phyloP scores from a whole-genome alignment of 345 rosid species.

The Mercurialis annua region DNA sequence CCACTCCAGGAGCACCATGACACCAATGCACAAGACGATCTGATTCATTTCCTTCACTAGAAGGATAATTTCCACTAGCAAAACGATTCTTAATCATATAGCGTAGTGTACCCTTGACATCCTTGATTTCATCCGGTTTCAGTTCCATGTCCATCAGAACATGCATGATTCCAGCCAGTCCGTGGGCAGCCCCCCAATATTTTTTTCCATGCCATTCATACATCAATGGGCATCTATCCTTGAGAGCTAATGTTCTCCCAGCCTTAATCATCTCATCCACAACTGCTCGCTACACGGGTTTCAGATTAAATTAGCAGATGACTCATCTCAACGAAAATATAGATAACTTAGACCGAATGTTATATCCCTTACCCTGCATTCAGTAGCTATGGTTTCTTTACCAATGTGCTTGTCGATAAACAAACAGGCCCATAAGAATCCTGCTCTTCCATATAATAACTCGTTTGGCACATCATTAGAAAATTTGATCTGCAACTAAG shows the following conservation, averaged over 20 bases:
- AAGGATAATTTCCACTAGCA: constrained; percentile 63
- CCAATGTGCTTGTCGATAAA: constrained; percentile 61
- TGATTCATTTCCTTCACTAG: constrained; percentile 43
- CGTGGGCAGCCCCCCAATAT: constrained; percentile 80
- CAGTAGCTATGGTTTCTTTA: constrained; percentile 41
- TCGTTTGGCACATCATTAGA: constrained; percentile 51
- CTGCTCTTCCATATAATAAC: constrained; percentile 58
- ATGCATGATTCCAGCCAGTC: constrained; percentile 66
- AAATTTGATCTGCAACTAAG: constrained; percentile 43
- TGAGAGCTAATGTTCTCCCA: constrained; percentile 43
- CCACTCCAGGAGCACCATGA: constrained; percentile 70
- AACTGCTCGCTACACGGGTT: constrained; percentile 45
- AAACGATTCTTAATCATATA: constrained; percentile 58
- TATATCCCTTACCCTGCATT: constrained; percentile 32
- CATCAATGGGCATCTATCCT: constrained; percentile 58
- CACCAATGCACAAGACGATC: constrained; percentile 67
- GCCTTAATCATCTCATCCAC: constrained; percentile 48
- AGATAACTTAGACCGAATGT: not conserved
- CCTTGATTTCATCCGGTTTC: constrained; percentile 55
- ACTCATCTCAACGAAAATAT: constrained; percentile 1
- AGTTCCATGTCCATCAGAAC: constrained; percentile 66
- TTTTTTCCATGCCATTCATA: constrained; percentile 75
- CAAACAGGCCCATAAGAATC: constrained; percentile 66
- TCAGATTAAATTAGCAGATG: constrained; percentile 4
- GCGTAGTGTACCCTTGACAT: constrained; percentile 53